Conservation (phyloP, 352 stramenopile species). For the Phytophthora idaei region DNA sequence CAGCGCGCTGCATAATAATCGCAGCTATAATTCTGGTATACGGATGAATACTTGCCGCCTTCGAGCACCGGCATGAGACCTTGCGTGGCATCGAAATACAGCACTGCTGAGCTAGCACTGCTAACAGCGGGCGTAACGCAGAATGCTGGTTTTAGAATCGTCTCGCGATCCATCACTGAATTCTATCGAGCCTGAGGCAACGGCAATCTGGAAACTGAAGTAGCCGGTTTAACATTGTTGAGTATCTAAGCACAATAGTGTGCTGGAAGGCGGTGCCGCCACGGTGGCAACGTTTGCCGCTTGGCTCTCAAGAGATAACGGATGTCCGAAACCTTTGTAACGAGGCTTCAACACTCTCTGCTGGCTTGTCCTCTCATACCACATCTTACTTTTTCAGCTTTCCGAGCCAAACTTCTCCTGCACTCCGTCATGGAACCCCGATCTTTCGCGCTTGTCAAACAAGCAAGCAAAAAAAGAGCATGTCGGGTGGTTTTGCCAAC, state of each 20-base stretch:
- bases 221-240: conserved; percentile 11
- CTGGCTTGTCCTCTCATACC: neutral
- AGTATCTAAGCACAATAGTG: neutral
- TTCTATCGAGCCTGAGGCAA: neutral
- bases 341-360: conserved; percentile 21
- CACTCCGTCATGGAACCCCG: neutral
- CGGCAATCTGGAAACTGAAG: conserved; percentile 5
- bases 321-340: conserved; percentile 33
- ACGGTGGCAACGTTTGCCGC: neutral
- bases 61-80: conserved; percentile 12
- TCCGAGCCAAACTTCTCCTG: neutral
- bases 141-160: neutral
- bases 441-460: conserved; percentile 2
- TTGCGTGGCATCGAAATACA: neutral
- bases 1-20: too few species aligned
- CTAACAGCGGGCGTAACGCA: neutral
- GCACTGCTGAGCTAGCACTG: neutral
- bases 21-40: too few species aligned
- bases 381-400: neutral
- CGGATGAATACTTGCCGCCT: neutral
- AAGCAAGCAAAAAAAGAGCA: conserved; percentile 12
- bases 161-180: neutral
- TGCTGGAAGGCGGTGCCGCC: neutral
- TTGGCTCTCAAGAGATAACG: conserved; percentile 6
- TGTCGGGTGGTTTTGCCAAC: conserved; percentile 29